These are phyloP conservation scores for Suillus placidus DNA, from an alignment of 768 basidiomycete genomes.

Conservation along the genomic window DNA sequence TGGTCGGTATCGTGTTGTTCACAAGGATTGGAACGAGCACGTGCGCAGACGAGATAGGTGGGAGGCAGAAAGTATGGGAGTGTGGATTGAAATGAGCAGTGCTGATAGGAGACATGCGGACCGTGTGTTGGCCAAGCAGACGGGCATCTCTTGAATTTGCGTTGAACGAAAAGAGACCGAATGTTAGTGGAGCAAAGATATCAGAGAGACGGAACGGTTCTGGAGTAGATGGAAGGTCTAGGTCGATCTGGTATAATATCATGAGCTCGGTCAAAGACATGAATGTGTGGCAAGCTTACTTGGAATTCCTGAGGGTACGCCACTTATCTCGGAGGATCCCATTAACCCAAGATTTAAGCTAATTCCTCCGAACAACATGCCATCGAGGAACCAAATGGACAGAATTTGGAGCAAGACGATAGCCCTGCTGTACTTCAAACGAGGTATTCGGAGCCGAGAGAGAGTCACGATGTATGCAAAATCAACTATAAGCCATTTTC, in stretches of 20 bases:
- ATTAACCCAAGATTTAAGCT: conserved; percentile 52
- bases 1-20: conserved; percentile 83
- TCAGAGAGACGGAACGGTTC: conserved; percentile 52
- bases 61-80: conserved; percentile 71
- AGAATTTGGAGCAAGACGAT: conserved; percentile 65
- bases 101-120: conserved; percentile 91
- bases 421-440: conserved; percentile 67
- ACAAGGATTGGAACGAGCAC: conserved; percentile 82
- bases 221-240: conserved; percentile 45
- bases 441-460: conserved; percentile 70
- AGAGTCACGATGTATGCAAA: conserved; percentile 60
- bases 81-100: conserved; percentile 89
- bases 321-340: conserved; percentile 13
- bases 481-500: conserved; percentile 77
- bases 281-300: conserved; percentile 25
- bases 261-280: conserved; percentile 13
- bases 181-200: conserved; percentile 50
- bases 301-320: conserved; percentile 25
- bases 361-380: conserved; percentile 72
- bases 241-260: conserved; percentile 28
- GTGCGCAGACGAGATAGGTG: conserved; percentile 48
- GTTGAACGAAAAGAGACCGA: conserved; percentile 51
- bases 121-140: conserved; percentile 84
- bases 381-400: conserved; percentile 64
- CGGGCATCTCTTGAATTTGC: conserved; percentile 51